Evolutionary conservation across 1,284 basidiomycete species (phyloP), one percentile per base, ranked within the genome.

Genomic region (Chalciporus sp.): DNA sequence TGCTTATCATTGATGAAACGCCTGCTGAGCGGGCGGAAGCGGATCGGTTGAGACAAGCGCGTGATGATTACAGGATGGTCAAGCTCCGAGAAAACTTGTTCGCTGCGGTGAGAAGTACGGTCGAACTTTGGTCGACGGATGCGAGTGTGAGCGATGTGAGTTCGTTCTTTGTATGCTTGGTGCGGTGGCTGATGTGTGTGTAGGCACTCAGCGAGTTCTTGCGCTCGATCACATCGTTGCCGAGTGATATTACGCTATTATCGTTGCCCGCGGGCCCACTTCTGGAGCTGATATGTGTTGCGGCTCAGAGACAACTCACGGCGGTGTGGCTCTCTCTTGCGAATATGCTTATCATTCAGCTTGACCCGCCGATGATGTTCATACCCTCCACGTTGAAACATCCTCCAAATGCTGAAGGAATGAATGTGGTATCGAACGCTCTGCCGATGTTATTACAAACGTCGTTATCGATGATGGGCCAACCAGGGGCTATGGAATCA

Each of bases 291-390:
- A 86, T 95, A 19, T 92, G 90, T 57, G 68, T 83, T 14, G 92
- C 92, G 0, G 80, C 86, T 3, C 85, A 88, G 61, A 77, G 84
- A 29, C 84, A 88, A 55, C 76, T 92, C 8, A 93, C 88, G 0
- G 89, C 88, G 0, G 81, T 91, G 1, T 96, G 94, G 94, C 77
- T 95, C 10, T 83, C 85, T 11, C 76, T 95, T 0, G 88, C 90
- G 4, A 82, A 84, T 8, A 90, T 91, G 61, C 77, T 95, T 19
- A 80, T 90, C 49, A 81, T 85, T 12, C 90, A 94, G 58, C 78
- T 95, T 46, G 86, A 92, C 58, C 88, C 92, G 2, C 88, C 90
- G 0, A 72, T 78, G 3, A 73, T 81, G 28, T 67, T 84, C 14
- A 66, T 76, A 4, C 65, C 74, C 16, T 76, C 74, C 51, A 62